A percentile compares a stretch with the other conserved stretches of the same genome.
Conservation (phyloP, 768 basidiomycete genomes). For the Gymnopilus junonius region DNA sequence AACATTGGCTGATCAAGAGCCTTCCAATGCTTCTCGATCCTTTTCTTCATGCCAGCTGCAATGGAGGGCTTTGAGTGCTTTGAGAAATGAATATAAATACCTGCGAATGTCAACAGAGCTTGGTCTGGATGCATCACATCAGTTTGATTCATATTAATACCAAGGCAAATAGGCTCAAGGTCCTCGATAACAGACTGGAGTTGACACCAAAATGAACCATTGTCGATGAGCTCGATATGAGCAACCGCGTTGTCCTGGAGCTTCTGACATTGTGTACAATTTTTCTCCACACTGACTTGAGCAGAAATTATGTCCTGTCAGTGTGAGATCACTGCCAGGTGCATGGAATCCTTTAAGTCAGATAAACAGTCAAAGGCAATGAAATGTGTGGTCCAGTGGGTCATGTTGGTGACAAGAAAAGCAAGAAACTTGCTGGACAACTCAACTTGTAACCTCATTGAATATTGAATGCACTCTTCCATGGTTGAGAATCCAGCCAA, state of each 20-base stretch:
- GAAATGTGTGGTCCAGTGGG: constrained; percentile 32
- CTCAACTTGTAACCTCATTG: constrained; percentile 20
- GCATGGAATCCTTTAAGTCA: constrained; percentile 25
- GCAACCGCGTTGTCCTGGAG: constrained; percentile 19
- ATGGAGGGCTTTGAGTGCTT: constrained; percentile 25
- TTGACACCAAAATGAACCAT: constrained; percentile 20
- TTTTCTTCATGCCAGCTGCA: constrained; percentile 22
- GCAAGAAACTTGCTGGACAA: constrained; percentile 20
- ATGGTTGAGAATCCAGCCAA: constrained; percentile 33
- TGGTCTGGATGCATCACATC: constrained; percentile 28
- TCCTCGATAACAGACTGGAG: constrained; percentile 25
- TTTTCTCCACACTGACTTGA: constrained; percentile 32
- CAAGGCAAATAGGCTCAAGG: constrained; percentile 33
- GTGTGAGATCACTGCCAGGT: constrained; percentile 20
- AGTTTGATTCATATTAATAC: constrained; percentile 29
- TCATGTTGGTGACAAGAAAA: constrained; percentile 32
- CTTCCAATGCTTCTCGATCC: constrained; percentile 34
- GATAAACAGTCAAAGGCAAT: too few relatives aligned
- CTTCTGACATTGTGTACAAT: constrained; percentile 21
- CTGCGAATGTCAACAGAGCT: constrained; percentile 29
- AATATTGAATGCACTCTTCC: constrained; percentile 27
- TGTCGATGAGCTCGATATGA: constrained; percentile 26
- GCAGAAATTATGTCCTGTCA: constrained; percentile 25
- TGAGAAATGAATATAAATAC: constrained; percentile 30
- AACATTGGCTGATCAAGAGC: too few relatives aligned